Evolutionary conservation across 176 grass and related monocot species (phyloP), one percentile per base, ranked within the genome.

Genomic region (Aegilops speltoides): DNA sequence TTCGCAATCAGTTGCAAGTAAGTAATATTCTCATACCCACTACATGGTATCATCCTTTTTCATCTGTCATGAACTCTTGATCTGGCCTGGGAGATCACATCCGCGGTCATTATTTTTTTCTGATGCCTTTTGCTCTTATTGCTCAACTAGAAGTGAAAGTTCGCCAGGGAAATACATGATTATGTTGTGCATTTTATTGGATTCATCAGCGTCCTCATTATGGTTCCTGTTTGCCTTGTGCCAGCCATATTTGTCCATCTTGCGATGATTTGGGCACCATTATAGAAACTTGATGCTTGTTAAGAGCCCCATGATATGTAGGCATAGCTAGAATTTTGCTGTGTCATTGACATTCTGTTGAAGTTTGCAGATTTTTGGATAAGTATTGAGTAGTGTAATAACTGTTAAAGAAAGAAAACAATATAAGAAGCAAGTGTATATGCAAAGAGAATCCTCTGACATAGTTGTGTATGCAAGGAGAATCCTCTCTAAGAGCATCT

Each of bases 1-100:
- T 91, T 76, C 85, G 5, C 31, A 76, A 46, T 73, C 90, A 89
- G 71, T 88, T 98, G 67, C 91, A 90, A 89, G 95, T 98, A 98
- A 98, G 95, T 68, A 56, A 48, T 80, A 61, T 67, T 83, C 36
- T 78, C 64, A 79, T 78, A 5, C 26, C 37, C 38, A 29, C 25
- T 68, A 40, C 62, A 50, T 57, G 63, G 62, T 57, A 66, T 68
- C 19, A 7, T 77, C 20, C 48, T 76, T 81, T 76, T 32, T 82
- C 28, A 48, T 82, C 38, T 64, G 50, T 24, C 34, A 45, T 86
- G 2, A 79, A 59, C 10, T 69, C 34, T 32, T 86, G 2, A 79
- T 79, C 6, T 69, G 70, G 12, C 46, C 32, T 38, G 20, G 57
- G 79, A 73, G 71, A 54, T 64, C 69, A 57, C 43, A 50, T 23